Conservation (phyloP, 179 eudicot species). For the Actinidia chinensis region DNA sequence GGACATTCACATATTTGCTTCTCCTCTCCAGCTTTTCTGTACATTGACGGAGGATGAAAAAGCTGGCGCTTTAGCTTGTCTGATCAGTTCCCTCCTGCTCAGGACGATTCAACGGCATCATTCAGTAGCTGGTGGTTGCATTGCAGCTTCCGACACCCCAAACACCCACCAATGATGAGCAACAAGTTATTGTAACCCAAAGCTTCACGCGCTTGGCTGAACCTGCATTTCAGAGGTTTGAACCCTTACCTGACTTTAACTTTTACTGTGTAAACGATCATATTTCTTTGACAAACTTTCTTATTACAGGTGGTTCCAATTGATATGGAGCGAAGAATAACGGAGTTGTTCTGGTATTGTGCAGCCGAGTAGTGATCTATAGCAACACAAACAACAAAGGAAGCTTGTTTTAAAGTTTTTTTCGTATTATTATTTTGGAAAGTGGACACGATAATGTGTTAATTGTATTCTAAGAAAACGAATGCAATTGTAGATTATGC, state of each 20-base stretch:
- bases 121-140: no score
- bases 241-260: no score
- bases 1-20: slow-evolving; percentile 65
- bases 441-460: neutral
- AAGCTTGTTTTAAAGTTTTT: slow-evolving; percentile 85
- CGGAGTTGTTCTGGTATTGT: slow-evolving; percentile 77
- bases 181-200: no score
- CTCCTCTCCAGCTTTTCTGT: no score
- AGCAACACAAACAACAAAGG: slow-evolving; percentile 89
- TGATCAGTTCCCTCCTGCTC: slow-evolving; percentile 74
- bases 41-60: slow-evolving; percentile 70
- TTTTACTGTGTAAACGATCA: no score
- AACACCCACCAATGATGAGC: no score
- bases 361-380: slow-evolving; percentile 90
- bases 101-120: no score
- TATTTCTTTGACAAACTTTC: no score
- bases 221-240: no score
- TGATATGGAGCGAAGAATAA: slow-evolving; percentile 84
- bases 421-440: slow-evolving; percentile 7
- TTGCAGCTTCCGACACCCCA: no score
- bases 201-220: no score
- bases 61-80: slow-evolving; percentile 60
- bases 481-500: slow-evolving; percentile 66
- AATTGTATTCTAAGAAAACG: slow-evolving; percentile 12
- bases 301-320: slow-evolving; percentile 66